These are phyloP conservation scores for Amphibolis antarctica DNA, from an alignment of 106 monocot genomes.

Conservation along the genomic window DNA sequence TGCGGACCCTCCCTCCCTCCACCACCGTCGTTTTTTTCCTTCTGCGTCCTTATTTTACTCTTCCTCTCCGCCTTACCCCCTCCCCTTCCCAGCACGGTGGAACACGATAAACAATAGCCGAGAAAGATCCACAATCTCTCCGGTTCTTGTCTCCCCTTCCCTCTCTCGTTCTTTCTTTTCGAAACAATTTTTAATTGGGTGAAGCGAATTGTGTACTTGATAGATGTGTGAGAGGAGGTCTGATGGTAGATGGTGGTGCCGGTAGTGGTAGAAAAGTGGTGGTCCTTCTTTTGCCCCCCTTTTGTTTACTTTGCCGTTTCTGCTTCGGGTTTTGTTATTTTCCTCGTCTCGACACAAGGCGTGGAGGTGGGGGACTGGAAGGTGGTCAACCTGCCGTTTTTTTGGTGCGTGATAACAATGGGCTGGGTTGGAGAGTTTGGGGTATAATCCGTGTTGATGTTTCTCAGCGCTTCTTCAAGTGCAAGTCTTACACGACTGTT, in stretches of 20 bases:
- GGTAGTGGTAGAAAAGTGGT: background rate
- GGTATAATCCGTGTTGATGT: background rate
- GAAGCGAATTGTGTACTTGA: background rate
- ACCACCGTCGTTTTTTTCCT: slow-evolving; percentile 7
- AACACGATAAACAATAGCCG: background rate
- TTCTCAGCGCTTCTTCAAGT: too few relatives aligned
- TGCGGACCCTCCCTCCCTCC: background rate
- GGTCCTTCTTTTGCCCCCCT: background rate
- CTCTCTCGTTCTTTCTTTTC: background rate
- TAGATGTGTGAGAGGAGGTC: background rate
- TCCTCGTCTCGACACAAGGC: background rate
- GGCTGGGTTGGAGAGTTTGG: background rate
- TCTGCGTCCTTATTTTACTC: background rate
- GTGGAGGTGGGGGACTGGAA: background rate
- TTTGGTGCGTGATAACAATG: background rate
- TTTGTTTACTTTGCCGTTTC: slow-evolving; percentile 1
- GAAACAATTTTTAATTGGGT: background rate
- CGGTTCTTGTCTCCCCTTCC: background rate
- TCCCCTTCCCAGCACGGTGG: background rate
- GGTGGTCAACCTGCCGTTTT: slow-evolving; percentile 3
- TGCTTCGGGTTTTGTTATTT: background rate
- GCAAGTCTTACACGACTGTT: background rate
- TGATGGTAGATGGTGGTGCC: background rate
- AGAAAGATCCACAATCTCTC: slow-evolving; percentile 12
- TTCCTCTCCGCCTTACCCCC: background rate